A percentile compares a stretch with the other conserved stretches of the same genome.
Evolutionary conservation across 441 rosid genomes (phyloP).

Genomic region (Theobroma grandiflorum): DNA sequence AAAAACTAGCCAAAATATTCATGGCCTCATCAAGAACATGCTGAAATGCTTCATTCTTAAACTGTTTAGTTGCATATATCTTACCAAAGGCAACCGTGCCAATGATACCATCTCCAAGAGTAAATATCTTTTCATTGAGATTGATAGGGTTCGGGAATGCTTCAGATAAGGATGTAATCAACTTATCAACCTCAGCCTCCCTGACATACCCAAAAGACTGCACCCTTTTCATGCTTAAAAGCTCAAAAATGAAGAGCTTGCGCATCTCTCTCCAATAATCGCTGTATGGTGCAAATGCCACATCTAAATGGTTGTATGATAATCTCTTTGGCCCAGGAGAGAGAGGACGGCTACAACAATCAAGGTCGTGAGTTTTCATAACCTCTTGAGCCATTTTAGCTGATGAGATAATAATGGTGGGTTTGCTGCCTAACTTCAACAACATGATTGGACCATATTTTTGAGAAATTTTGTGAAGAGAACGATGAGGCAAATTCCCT

Average conservation of each 20-base stretch:
- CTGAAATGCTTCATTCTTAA: not conserved
- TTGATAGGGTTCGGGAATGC: not conserved
- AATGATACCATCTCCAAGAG: not conserved
- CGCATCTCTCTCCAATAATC: not conserved
- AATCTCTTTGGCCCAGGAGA: not conserved
- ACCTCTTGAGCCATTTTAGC: not conserved
- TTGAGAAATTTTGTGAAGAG: not conserved
- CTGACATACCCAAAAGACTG: not conserved
- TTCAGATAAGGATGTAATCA: not conserved
- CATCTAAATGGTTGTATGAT: slow-evolving; percentile 3
- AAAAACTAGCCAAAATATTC: not conserved
- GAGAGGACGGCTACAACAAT: slow-evolving; percentile 2
- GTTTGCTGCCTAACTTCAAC: not conserved
- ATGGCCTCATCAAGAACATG: slow-evolving; percentile 1
- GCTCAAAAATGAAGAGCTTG: not conserved
- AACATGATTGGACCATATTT: slow-evolving; percentile 8
- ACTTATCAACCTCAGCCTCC: not conserved
- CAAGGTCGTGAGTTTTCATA: not conserved
- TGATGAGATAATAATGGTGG: not conserved
- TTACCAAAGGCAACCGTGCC: slow-evolving; percentile 1
- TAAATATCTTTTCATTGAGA: not conserved
- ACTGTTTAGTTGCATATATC: not conserved
- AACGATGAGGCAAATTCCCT: not conserved
- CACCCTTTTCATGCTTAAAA: slow-evolving; percentile 1
- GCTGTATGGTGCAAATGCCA: not conserved